Evolutionary conservation across 2,329 filamentous ascomycete genomes (phyloP).

Genomic region (Curvularia lunata): DNA sequence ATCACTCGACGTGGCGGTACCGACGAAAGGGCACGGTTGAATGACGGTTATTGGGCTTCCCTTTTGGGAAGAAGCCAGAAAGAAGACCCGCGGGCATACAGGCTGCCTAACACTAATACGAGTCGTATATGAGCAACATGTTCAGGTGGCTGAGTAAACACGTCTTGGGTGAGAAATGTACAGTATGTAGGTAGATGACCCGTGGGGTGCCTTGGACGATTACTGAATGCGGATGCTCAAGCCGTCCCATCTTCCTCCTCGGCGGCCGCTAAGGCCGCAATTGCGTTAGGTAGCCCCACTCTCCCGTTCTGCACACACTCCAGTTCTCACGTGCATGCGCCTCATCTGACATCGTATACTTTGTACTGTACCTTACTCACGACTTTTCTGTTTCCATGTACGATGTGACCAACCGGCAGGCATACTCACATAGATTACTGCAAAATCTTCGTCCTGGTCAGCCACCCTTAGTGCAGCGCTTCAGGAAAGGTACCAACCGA

Average conservation of each 20-base stretch:
- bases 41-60: constrained; percentile 13
- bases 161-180: constrained; percentile 3
- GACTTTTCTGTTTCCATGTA: constrained; percentile 12
- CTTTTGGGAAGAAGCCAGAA: constrained; percentile 33
- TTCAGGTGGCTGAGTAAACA: constrained; percentile 24
- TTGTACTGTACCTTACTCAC: constrained; percentile 4
- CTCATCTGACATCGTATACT: constrained; percentile 7
- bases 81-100: constrained; percentile 9
- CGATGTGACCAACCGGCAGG: constrained; percentile 7
- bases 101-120: constrained; percentile 18
- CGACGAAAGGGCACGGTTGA: constrained; percentile 26
- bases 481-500: not conserved
- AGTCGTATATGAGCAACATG: constrained; percentile 25
- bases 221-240: constrained; percentile 9
- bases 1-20: constrained; percentile 25
- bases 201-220: constrained; percentile 5
- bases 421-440: not conserved
- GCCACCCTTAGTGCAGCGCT: not conserved
- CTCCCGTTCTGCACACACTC: constrained; percentile 8
- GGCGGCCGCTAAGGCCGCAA: constrained; percentile 19
- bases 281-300: constrained; percentile 19
- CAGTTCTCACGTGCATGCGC: constrained; percentile 20
- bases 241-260: constrained; percentile 25
- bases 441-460: not conserved
- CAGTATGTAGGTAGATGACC: not conserved